phyloP scores from a whole-genome alignment of 805 yeast genomes.

The Metschnikowia gruessii region DNA sequence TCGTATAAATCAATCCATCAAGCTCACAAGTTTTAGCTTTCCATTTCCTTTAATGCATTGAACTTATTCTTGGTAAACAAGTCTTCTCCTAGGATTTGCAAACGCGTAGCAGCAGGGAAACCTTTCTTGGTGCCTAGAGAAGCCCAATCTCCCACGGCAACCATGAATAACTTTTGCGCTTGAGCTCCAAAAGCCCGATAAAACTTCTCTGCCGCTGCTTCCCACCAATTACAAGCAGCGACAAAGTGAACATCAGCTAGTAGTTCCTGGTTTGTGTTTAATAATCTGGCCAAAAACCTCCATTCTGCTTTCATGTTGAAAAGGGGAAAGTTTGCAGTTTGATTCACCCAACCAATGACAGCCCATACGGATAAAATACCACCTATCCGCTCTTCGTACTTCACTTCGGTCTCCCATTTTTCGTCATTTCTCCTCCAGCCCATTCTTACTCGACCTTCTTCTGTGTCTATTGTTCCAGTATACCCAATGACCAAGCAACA shows the following conservation, averaged over 20 bases:
- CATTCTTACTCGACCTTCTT: conserved; percentile 77
- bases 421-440: conserved; percentile 68
- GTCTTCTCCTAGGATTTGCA: conserved; percentile 76
- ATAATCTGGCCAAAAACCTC: conserved; percentile 67
- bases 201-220: conserved; percentile 63
- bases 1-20: background rate
- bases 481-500: conserved; percentile 89
- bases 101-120: conserved; percentile 75
- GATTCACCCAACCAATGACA: conserved; percentile 55
- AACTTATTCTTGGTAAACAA: conserved; percentile 53
- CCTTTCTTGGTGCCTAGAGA: conserved; percentile 46
- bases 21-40: conserved; percentile 13
- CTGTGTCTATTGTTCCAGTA: conserved; percentile 71
- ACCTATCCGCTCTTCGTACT: conserved; percentile 80
- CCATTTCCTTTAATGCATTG: conserved; percentile 46
- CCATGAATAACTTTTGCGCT: conserved; percentile 55
- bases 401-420: conserved; percentile 59
- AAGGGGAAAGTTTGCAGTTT: conserved; percentile 24
- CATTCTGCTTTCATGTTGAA: conserved; percentile 48
- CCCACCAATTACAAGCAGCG: conserved; percentile 88
- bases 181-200: conserved; percentile 61
- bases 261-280: conserved; percentile 52
- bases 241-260: conserved; percentile 69
- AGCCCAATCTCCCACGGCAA: conserved; percentile 53
- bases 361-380: conserved; percentile 84